Base-by-base conservation (phyloP, 2,329 filamentous ascomycete genomes). In the Aspergillus fischeri region DNA sequence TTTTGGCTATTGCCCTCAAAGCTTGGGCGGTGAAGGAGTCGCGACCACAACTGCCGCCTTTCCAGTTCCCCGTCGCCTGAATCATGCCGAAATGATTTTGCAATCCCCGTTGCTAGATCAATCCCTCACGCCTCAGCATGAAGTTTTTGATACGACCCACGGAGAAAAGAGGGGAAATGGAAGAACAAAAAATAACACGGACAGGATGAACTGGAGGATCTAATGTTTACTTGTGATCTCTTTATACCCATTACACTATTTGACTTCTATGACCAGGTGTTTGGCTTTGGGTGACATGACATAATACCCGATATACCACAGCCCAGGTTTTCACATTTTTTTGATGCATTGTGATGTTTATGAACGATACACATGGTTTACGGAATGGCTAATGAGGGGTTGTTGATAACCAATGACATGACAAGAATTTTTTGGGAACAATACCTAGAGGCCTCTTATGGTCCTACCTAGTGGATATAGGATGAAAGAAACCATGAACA, bases 1-100 rank as follows among this genome's bases (percentile, higher is more conserved):
- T 95, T 21, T 68, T 92, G 28, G 78, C 89, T 10, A 84, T 97
- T 58, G 88, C 91, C 27, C 76, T 96, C 70, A 97, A 96, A 75
- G 92, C 92, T 27, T 96, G 91, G 91, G 91, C 91, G 4, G 75
- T 84, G 17, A 78, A 72, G 57, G 74, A 80, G 56, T 61, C 65
- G 47, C 65, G 66, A 21, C 61, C 70, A 4, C 64, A 65, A 53
- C 61, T 70, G n/a, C 62, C 64, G 47, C 57, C 63, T 14, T 74
- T 66, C 61, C 67, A 62, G 14, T 74, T 73, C 54, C 63, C 70
- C 11, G 60, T 63, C 29, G 62, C 51, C 51, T 6, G 20, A 44
- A 55, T 38, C 7, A 38, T 51, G 11, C 25, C 29, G 14, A 38
- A 17, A 49, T 17, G 49, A 47, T 38, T 28, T 20, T 41, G 24